These are phyloP conservation scores for Papilionanthe hybrid DNA, from an alignment of 116 monocot genomes.

Conservation along the genomic window DNA sequence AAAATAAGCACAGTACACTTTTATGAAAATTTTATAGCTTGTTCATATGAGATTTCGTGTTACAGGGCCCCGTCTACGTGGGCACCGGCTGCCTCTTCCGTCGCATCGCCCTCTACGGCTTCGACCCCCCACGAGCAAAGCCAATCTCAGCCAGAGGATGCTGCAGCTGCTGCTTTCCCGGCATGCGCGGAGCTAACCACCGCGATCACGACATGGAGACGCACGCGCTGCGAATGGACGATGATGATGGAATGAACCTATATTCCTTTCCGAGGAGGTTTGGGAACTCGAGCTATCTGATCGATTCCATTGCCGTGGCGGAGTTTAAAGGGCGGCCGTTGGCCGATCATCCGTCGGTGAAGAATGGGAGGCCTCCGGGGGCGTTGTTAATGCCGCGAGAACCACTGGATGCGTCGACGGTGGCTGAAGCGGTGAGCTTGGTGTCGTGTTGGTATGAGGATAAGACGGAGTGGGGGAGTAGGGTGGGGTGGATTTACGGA, in stretches of 20 bases:
- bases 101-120: conserved; percentile 46
- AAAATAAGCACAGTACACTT: no score
- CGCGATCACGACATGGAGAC: conserved; percentile 7
- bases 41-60: background rate
- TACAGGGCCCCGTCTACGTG: conserved; percentile 41
- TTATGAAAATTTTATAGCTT: background rate
- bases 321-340: conserved; percentile 34
- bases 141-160: background rate
- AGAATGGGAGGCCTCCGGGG: conserved; percentile 33
- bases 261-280: conserved; percentile 29
- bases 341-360: conserved; percentile 21
- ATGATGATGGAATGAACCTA: conserved; percentile 17
- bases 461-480: conserved; percentile 30
- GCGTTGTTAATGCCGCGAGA: conserved; percentile 19
- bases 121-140: conserved; percentile 28
- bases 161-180: background rate
- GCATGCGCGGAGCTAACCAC: background rate
- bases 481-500: conserved; percentile 26
- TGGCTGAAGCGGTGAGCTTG: conserved; percentile 33
- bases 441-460: conserved; percentile 44
- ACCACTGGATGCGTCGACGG: conserved; percentile 13
- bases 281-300: conserved; percentile 28
- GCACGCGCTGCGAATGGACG: conserved; percentile 20
- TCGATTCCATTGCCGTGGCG: conserved; percentile 33
- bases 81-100: conserved; percentile 53